Percentiles rank a stretch among this genome's conserved stretches.
Evolutionary conservation across 306 rosid species (phyloP).

Genomic region (Vicia villosa): DNA sequence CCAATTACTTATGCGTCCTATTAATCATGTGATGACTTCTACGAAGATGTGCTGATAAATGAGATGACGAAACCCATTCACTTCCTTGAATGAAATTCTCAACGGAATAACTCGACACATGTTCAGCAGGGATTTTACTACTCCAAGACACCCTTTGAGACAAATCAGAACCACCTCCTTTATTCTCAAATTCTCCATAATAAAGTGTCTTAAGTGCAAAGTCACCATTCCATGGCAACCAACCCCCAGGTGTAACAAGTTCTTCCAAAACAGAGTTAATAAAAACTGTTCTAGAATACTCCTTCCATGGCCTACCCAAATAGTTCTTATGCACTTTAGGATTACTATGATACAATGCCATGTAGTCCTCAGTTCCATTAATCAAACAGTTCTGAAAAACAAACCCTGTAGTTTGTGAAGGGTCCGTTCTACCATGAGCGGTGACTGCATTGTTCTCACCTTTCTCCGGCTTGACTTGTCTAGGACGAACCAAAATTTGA

Average conservation of each 20-base stretch:
- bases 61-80: slow-evolving; percentile 60
- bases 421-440: slow-evolving; percentile 87
- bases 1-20: not conserved
- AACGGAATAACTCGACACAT: slow-evolving; percentile 54
- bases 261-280: slow-evolving; percentile 53
- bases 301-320: slow-evolving; percentile 99
- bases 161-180: slow-evolving; percentile 54
- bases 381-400: slow-evolving; percentile 71
- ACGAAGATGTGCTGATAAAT: not conserved
- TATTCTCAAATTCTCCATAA: slow-evolving; percentile 70
- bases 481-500: slow-evolving; percentile 52
- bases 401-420: slow-evolving; percentile 76
- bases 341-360: slow-evolving; percentile 60
- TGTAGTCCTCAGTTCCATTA: slow-evolving; percentile 76
- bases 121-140: slow-evolving; percentile 56
- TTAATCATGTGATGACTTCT: not conserved
- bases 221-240: slow-evolving; percentile 77
- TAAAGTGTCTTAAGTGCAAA: slow-evolving; percentile 71
- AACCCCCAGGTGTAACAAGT: slow-evolving; percentile 57
- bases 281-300: slow-evolving; percentile 72
- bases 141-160: slow-evolving; percentile 68
- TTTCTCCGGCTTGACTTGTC: slow-evolving; percentile 58
- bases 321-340: slow-evolving; percentile 73
- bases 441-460: slow-evolving; percentile 75
- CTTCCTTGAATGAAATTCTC: slow-evolving; percentile 84